Evolutionary conservation across 768 basidiomycete species (phyloP).

Genomic region (Saitozyma sp.): DNA sequence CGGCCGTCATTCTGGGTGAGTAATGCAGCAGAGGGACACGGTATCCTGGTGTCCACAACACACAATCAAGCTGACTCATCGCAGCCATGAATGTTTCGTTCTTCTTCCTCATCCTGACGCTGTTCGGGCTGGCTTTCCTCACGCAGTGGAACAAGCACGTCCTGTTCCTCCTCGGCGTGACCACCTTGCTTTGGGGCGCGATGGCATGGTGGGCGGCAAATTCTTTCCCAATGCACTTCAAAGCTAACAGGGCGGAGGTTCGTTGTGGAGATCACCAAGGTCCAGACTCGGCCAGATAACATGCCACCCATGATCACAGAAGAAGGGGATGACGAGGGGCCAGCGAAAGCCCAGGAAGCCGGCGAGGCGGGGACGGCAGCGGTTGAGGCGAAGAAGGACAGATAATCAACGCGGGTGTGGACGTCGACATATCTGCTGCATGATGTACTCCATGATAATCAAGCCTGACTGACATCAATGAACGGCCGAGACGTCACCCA

Average conservation of each 20-base stretch:
- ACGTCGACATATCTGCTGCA: background rate
- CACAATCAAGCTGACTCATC: background rate
- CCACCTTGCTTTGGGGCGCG: conserved; percentile 40
- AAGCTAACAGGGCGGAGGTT: conserved; percentile 28
- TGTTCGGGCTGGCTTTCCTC: conserved; percentile 45
- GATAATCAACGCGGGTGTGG: conserved; percentile 14
- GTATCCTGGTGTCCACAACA: background rate
- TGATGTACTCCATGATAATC: background rate
- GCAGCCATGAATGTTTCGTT: conserved; percentile 51
- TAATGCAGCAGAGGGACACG: background rate
- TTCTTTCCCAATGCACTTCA: background rate
- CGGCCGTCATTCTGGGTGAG: conserved; percentile 45
- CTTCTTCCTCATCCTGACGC: conserved; percentile 42
- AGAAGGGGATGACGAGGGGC: conserved; percentile 3
- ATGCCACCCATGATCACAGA: conserved; percentile 25
- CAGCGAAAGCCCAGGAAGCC: conserved; percentile 10
- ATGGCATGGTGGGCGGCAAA: conserved; percentile 44
- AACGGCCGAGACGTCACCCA: no score
- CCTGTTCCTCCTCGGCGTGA: conserved; percentile 39
- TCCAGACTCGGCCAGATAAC: conserved; percentile 40
- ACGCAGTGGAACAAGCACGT: conserved; percentile 49
- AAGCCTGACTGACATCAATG: background rate
- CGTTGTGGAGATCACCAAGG: conserved; percentile 42
- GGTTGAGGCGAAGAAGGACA: conserved; percentile 31
- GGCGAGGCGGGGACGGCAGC: background rate